These are phyloP conservation scores for Trypanosoma melophagium DNA, from an alignment of 208 protist genomes.

Conservation along the genomic window DNA sequence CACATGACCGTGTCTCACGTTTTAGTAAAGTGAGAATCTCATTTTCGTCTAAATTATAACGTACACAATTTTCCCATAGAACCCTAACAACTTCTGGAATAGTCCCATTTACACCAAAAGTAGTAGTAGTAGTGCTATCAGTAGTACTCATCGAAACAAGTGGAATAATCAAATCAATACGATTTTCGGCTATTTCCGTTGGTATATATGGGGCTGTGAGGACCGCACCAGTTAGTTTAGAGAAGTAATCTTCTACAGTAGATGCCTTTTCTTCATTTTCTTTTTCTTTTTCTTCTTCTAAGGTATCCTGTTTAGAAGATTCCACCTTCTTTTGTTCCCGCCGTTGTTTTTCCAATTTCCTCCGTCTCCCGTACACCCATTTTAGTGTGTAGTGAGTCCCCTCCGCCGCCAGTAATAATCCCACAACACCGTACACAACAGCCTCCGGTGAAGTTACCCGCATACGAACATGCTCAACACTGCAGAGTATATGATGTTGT, in stretches of 20 bases:
- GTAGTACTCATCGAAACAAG: neutral
- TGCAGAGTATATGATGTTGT: no score
- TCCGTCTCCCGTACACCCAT: neutral
- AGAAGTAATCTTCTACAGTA: constrained; percentile 13
- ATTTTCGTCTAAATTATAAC: constrained; percentile 17
- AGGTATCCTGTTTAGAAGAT: neutral
- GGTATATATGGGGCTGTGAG: constrained; percentile 9
- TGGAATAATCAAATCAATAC: neutral
- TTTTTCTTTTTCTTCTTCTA: neutral
- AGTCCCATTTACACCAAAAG: no score
- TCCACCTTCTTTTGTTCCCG: no score
- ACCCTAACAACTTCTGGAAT: constrained; percentile 17
- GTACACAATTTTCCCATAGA: constrained; percentile 24
- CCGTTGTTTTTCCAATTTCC: no score
- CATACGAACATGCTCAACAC: no score
- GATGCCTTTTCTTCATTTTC: neutral
- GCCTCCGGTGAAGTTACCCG: neutral
- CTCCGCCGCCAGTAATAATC: neutral
- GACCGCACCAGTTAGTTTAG: constrained; percentile 16
- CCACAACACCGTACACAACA: neutral
- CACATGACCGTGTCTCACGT: neutral
- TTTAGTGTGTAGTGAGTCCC: neutral
- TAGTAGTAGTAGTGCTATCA: no score
- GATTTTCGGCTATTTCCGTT: neutral
- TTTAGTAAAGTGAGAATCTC: constrained; percentile 8